phyloP scores from a whole-genome alignment of 1,284 basidiomycete genomes.

The Veloboletus limbatus region DNA sequence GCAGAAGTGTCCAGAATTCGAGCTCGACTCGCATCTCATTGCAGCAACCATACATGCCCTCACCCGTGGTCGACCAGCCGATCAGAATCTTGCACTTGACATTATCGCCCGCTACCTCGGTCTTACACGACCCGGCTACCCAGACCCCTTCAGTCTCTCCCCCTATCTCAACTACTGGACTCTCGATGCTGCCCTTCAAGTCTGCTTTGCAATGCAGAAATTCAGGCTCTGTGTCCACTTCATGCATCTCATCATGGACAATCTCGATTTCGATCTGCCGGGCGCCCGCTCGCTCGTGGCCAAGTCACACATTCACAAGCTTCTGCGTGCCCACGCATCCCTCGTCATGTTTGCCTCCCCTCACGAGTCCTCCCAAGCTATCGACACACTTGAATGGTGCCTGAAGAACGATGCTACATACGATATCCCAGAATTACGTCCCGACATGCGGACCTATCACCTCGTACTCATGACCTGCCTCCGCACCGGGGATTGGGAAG shows the following conservation, averaged over 20 bases:
- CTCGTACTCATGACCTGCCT: constrained; percentile 59
- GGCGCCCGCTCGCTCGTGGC: constrained; percentile 44
- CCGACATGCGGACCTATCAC: constrained; percentile 48
- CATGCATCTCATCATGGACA: constrained; percentile 51
- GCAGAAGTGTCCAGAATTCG: constrained; percentile 42
- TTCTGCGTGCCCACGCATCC: constrained; percentile 50
- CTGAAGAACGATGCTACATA: constrained; percentile 44
- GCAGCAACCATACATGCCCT: constrained; percentile 51
- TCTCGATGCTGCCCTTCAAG: constrained; percentile 50
- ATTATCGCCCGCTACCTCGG: constrained; percentile 63
- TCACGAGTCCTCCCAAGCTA: constrained; percentile 38
- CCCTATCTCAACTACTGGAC: constrained; percentile 44
- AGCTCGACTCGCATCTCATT: constrained; percentile 52
- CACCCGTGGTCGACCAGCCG: constrained; percentile 48
- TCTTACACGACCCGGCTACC: constrained; percentile 47
- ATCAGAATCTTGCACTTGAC: constrained; percentile 61
- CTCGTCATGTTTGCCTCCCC: constrained; percentile 38
- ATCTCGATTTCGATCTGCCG: constrained; percentile 32
- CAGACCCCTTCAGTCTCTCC: constrained; percentile 34
- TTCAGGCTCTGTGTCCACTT: constrained; percentile 51
- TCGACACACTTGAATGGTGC: constrained; percentile 64
- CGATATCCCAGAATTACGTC: constrained; percentile 45
- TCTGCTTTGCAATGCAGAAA: constrained; percentile 52
- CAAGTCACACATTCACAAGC: constrained; percentile 53
- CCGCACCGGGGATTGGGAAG: constrained; percentile 58